Base-by-base conservation (phyloP, 345 rosid species). In the Salix brachista region DNA sequence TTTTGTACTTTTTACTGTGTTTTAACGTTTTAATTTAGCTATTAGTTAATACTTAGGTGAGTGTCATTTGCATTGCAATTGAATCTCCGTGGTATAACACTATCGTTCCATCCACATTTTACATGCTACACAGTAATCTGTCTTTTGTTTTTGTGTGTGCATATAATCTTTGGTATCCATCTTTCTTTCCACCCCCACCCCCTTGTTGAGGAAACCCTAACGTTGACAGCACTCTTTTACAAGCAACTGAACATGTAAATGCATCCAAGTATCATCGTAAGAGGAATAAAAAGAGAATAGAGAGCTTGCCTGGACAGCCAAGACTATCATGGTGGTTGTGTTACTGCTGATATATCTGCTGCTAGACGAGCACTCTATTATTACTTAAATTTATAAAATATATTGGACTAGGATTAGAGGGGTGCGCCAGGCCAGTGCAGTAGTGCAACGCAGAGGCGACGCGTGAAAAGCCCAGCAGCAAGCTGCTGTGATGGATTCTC, bases 281-380 rank as follows among this genome's bases (percentile, higher is more conserved):
- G 32, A 69, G 37, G 89, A 85, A 28, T 8, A 75, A 50, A 80
- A 71, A 4, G 97, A 79, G 79, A 46, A 92, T 91, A 32, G 23
- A 12, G 30, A 88, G 73, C 32, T 66, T 94, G 76, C 96, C 97
- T 0, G 91, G 94, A 32, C 92, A 91, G 32, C 92, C 97, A 4
- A 69, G 13, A 1, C 88, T 89, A 94, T 60, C 89, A 84, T 58
- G 89, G 93, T 1, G 96, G 97, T 0, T 94, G 30, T 30, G 85
- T 94, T 16, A 94, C 89, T 0, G 92, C 90, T 7, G 81, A 92
- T 70, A 60, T 84, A 70, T 76, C 84, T 5, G 89, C 91, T 0
- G 97, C 32, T 30, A 30, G 96, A 1, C 82, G 94, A 41, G 91
- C 32, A 14, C 65, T 88, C 39, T 94, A 82, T 74, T 91, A 94